phyloP scores from a whole-genome alignment of 2,329 filamentous ascomycete genomes.

The Hirsutella rhossiliensis region DNA sequence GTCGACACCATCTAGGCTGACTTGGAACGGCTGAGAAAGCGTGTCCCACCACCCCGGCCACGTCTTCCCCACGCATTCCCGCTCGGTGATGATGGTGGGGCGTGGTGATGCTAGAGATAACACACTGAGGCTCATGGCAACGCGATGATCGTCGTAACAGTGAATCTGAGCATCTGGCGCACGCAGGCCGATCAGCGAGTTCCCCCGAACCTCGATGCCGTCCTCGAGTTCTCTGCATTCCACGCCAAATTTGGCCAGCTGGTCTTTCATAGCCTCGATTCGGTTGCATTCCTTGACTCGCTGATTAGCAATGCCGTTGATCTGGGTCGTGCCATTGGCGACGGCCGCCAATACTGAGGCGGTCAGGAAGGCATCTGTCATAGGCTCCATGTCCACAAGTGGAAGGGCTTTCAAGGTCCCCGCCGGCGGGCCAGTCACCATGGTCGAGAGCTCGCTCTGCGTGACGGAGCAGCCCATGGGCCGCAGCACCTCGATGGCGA shows the following conservation, averaged over 20 bases:
- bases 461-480: conserved; percentile 92
- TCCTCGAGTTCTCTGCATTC: conserved; percentile 80
- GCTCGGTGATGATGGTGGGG: conserved; percentile 70
- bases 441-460: conserved; percentile 77
- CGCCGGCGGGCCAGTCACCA: conserved; percentile 73
- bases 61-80: conserved; percentile 91
- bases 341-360: conserved; percentile 89
- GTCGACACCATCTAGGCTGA: conserved; percentile 66
- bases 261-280: conserved; percentile 88
- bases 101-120: conserved; percentile 60
- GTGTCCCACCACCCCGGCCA: conserved; percentile 99
- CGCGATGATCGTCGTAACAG: conserved; percentile 95
- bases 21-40: conserved; percentile 65
- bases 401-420: conserved; percentile 64
- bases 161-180: conserved; percentile 58
- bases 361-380: conserved; percentile 97
- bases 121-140: conserved; percentile 97
- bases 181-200: conserved; percentile 31
- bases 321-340: conserved; percentile 70
- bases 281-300: conserved; percentile 97
- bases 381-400: conserved; percentile 94
- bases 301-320: conserved; percentile 93
- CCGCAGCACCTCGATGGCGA: conserved; percentile 76
- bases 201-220: conserved; percentile 66
- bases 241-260: conserved; percentile 89